Percentiles rank a stretch among this genome's conserved stretches.
phyloP scores from a whole-genome alignment of 108 stramenopile genomes.

The Pseudonitzschia pungens region DNA sequence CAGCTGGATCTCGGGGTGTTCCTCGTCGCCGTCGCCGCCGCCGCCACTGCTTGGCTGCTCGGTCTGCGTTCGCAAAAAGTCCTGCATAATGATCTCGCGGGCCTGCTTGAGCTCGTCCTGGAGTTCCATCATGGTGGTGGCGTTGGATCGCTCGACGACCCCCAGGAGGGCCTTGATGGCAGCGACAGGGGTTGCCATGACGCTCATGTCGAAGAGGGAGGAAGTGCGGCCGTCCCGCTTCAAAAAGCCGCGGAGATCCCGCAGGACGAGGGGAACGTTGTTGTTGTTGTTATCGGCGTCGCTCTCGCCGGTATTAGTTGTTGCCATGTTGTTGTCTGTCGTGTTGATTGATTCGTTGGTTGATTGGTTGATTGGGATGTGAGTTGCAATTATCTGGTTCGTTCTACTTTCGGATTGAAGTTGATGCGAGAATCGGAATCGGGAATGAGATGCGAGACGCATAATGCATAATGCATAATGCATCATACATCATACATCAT shows the following conservation, averaged over 20 bases:
- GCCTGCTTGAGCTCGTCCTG: slow-evolving; percentile 81
- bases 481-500: too few relatives aligned
- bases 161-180: slow-evolving; percentile 84
- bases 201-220: slow-evolving; percentile 49
- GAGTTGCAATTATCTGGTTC: too few relatives aligned
- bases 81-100: slow-evolving; percentile 57
- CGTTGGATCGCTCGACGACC: slow-evolving; percentile 76
- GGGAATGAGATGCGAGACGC: too few relatives aligned
- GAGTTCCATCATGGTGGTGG: slow-evolving; percentile 88
- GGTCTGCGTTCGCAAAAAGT: slow-evolving; percentile 31
- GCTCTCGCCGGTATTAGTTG: neutral
- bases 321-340: neutral
- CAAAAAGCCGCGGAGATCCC: slow-evolving; percentile 33
- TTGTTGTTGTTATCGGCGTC: neutral
- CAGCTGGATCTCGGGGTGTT: neutral
- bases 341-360: neutral
- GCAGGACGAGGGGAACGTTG: slow-evolving; percentile 21
- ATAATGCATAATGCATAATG: too few relatives aligned
- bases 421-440: too few relatives aligned
- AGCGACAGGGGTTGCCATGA: slow-evolving; percentile 83
- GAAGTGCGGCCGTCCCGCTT: slow-evolving; percentile 19
- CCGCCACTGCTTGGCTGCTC: neutral
- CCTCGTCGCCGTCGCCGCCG: slow-evolving; percentile 1
- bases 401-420: too few relatives aligned
- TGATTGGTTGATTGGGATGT: too few relatives aligned